Evolutionary conservation across 352 stramenopile genomes (phyloP), one percentile per base, ranked within the genome.

Genomic region (Thraustochytrium striatum): DNA sequence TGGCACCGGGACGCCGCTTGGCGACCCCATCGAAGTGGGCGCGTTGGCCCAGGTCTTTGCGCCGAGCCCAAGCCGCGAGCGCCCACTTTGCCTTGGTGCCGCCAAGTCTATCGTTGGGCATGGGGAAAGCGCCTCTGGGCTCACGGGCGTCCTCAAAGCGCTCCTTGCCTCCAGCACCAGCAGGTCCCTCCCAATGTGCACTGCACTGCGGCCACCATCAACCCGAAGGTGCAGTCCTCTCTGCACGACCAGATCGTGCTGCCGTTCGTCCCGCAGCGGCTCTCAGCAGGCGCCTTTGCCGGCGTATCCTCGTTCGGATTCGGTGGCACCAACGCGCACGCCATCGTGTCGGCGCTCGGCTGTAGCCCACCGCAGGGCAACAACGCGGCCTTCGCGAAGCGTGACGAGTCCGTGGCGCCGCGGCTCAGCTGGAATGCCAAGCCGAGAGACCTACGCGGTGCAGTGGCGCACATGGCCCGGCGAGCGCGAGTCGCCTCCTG

Each of bases 31-130:
- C 5, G 85, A 89, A 69, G 50, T 86, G 11, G 47, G 69, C 8
- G 61, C 65, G 2, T 19, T 80, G 13, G 5, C 72, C 70, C 53
- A 65, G 30, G 65, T 38, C 5, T 30, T 75, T 38, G 30, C 7
- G 11, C 16, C n/a, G n/a, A n/a, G 25, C 16, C 47, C 47, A 55
- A 9, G 41, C 8, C 44, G 52, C 32, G 38, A 44, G 9, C 70
- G 35, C 7, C 82, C 84, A 28, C 58, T 89, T 16, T 57, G 86
- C 11, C 52, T 88, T 28, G 84, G 85, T 53, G 72, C 85, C 16
- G 69, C 87, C 7, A 89, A 89, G 59, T 84, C 68, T n/a, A 87
- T 88, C 72, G 85, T 89, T 44, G 85, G 85, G 13, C 85, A 88
- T 47, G 72, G 85, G 11, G 84, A 88, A 55, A 78, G 72, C 19